Evolutionary conservation across 768 basidiomycete species (phyloP).

Genomic region (Agaricus blazei): DNA sequence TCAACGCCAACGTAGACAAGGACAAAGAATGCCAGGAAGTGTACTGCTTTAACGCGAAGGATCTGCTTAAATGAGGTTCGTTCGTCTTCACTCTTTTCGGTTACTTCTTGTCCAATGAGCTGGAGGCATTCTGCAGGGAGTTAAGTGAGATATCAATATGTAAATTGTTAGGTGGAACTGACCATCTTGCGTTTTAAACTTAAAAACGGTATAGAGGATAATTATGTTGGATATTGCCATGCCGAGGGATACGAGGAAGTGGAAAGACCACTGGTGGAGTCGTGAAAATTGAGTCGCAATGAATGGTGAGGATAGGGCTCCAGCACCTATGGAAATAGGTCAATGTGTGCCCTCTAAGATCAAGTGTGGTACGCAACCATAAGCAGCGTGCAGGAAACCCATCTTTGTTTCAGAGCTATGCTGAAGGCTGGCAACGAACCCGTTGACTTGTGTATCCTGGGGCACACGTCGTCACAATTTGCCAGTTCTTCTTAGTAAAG

Average conservation of each 20-base stretch:
- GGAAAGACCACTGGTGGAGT: slow-evolving; percentile 64
- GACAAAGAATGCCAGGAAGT: slow-evolving; percentile 58
- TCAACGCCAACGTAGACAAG: slow-evolving; percentile 69
- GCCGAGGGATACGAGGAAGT: slow-evolving; percentile 68
- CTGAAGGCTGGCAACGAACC: slow-evolving; percentile 57
- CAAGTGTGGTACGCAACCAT: slow-evolving; percentile 32
- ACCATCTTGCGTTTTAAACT: slow-evolving; percentile 68
- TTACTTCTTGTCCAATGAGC: slow-evolving; percentile 48
- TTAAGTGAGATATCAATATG: not conserved
- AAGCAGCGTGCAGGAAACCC: slow-evolving; percentile 62
- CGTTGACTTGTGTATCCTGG: slow-evolving; percentile 70
- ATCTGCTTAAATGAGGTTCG: slow-evolving; percentile 46
- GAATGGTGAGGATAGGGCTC: slow-evolving; percentile 66
- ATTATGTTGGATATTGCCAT: slow-evolving; percentile 53
- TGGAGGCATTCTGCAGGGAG: slow-evolving; percentile 46
- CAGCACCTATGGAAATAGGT: slow-evolving; percentile 39
- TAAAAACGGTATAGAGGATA: slow-evolving; percentile 54
- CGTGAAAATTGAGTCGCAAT: slow-evolving; percentile 79
- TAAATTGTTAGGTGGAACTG: not conserved
- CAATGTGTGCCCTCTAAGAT: not conserved
- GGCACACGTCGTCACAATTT: not conserved
- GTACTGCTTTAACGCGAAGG: slow-evolving; percentile 45
- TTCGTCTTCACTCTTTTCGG: slow-evolving; percentile 25
- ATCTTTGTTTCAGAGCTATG: slow-evolving; percentile 59
- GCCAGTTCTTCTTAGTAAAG: not conserved